These are phyloP conservation scores for Nitzschia sp. DNA, from an alignment of 108 stramenopile species.

Conservation along the genomic window DNA sequence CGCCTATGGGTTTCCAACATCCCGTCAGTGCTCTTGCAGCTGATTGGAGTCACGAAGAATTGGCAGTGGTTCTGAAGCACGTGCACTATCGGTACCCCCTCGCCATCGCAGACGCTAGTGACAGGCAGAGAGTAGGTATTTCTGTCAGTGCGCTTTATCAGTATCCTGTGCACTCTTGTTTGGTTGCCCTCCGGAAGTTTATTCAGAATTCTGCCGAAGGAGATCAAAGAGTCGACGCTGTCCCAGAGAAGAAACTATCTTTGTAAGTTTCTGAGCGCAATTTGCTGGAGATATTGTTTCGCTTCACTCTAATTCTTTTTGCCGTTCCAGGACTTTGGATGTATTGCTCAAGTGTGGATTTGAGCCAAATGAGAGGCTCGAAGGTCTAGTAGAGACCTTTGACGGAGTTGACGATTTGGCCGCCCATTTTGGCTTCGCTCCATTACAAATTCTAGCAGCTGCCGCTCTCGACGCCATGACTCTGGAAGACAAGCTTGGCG, in stretches of 20 bases:
- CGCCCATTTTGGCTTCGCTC: conserved; percentile 70
- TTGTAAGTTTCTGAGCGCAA: too few relatives aligned
- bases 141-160: conserved; percentile 59
- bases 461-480: conserved; percentile 45
- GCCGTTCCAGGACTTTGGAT: conserved; percentile 37
- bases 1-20: conserved; percentile 32
- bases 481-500: conserved; percentile 22
- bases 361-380: conserved; percentile 80
- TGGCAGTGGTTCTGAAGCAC: conserved; percentile 49
- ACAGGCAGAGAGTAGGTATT: conserved; percentile 31
- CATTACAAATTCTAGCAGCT: conserved; percentile 70
- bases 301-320: neutral
- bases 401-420: conserved; percentile 35
- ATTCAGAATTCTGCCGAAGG: conserved; percentile 22
- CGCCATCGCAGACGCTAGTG: conserved; percentile 12
- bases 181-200: conserved; percentile 48
- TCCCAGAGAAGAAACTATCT: neutral
- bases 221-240: conserved; percentile 1
- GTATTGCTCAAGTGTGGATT: conserved; percentile 64
- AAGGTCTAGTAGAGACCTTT: conserved; percentile 41
- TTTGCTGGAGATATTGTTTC: too few relatives aligned
- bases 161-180: conserved; percentile 71
- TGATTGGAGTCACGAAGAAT: conserved; percentile 49
- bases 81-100: conserved; percentile 58
- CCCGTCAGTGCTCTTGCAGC: conserved; percentile 50